Percentiles rank a stretch among this genome's conserved stretches.
phyloP scores from a whole-genome alignment of 192 early-diverging fungal species.

The Irineochytrium annulatum region DNA sequence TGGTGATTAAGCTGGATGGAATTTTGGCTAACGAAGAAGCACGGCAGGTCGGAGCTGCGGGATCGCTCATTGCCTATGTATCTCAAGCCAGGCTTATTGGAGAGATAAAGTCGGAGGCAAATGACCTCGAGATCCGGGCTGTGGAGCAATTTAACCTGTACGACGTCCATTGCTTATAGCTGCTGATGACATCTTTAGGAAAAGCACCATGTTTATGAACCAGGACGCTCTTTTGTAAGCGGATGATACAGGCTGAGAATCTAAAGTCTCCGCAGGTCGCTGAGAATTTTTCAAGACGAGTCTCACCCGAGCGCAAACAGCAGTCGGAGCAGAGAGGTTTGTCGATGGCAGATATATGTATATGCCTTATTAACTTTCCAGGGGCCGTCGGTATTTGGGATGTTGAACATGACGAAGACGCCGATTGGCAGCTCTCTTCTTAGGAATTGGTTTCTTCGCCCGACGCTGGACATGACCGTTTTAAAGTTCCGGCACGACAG shows the following conservation, averaged over 20 bases:
- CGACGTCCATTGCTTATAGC: slow-evolving; percentile 11
- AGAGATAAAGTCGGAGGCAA: slow-evolving; percentile 10
- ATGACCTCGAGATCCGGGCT: slow-evolving; percentile 20
- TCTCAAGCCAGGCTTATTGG: slow-evolving; percentile 21
- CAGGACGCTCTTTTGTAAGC: slow-evolving; percentile 51
- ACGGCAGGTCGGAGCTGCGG: slow-evolving; percentile 38
- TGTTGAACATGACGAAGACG: slow-evolving; percentile 62
- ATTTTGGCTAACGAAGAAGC: neutral
- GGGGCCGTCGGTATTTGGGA: slow-evolving; percentile 42
- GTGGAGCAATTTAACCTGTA: slow-evolving; percentile 40
- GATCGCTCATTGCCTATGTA: slow-evolving; percentile 36
- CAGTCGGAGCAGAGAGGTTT: slow-evolving; percentile 62
- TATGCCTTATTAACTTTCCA: neutral
- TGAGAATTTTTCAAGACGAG: slow-evolving; percentile 72
- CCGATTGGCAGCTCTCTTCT: slow-evolving; percentile 51
- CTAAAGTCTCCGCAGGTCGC: slow-evolving; percentile 49
- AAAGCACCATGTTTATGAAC: slow-evolving; percentile 51
- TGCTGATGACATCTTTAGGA: slow-evolving; percentile 2
- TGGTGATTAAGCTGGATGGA: slow-evolving; percentile 24
- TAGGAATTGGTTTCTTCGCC: slow-evolving; percentile 66
- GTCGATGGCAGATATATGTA: slow-evolving; percentile 49
- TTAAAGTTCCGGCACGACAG: slow-evolving; percentile 53
- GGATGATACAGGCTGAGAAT: neutral
- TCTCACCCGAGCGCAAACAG: slow-evolving; percentile 80
- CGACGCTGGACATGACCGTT: slow-evolving; percentile 43